Base-by-base conservation (phyloP, 2,329 filamentous ascomycete species). In the Diaporthe velutina region DNA sequence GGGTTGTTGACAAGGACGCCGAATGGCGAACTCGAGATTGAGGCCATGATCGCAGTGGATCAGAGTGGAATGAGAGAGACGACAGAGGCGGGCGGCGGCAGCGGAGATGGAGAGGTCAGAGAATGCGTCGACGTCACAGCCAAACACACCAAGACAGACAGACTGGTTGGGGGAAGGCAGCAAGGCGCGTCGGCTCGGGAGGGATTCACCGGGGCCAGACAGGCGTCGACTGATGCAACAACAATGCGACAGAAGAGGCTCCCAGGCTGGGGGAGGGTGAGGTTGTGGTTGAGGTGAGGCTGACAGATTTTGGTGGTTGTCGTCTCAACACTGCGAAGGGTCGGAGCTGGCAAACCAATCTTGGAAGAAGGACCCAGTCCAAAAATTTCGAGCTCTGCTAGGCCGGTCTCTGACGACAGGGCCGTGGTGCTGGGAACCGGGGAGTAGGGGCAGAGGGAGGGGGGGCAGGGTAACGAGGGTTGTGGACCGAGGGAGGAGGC, bases 1-100 rank as follows among this genome's bases (percentile, higher is more conserved):
- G 94, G 91, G 84, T 98, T 98, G 81, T 93, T 90, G 80, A 90
- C 88, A 78, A 98, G 83, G 79, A 95, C 90, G 81, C 91, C 91
- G 80, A 91, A 86, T 79, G 89, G 88, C 84, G 85, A 89, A 71
- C 84, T 81, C 71, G 82, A 75, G 78, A 81, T 82, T 79, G 88
- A 85, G 76, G 88, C 86, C 89, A 91, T 91, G 80, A 80, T 85
- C 83, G 81, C 76, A 77, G 58, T 42, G 38, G 22, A 19, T 64
- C 15, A 55, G 42, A 25, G 8, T 40, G 38, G 55, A 45, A 28
- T 42, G 30, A 25, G 7, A 17, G 30, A 25, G 28, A 55, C 19
- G 60, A 40, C 12, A 9, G 33, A 22, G 25, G 38, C 58, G 40
- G 60, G 60, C 42, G 58, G 30, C 42, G 68, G 52, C 42, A 66